Conservation (phyloP, 306 rosid species). For the Trifolium subterraneum region DNA sequence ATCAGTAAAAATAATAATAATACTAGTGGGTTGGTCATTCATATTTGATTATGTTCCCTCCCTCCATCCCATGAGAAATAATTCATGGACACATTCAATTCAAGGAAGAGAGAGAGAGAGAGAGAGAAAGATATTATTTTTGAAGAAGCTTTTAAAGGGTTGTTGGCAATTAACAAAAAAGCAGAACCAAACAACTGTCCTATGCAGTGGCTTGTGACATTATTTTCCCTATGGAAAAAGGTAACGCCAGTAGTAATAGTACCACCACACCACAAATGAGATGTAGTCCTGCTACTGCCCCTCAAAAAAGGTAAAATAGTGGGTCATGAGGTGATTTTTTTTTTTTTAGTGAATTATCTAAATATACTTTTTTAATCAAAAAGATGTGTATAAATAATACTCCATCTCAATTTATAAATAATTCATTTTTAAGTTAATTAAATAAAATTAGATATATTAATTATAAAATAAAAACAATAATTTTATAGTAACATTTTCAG, state of each 20-base stretch:
- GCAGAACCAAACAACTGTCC: slow-evolving; percentile 51
- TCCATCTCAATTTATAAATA: no score
- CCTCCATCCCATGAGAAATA: not conserved
- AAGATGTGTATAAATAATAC: no score
- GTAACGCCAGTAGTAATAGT: slow-evolving; percentile 44
- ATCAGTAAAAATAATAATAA: not conserved
- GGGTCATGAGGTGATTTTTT: slow-evolving; percentile 32
- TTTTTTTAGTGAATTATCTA: not conserved
- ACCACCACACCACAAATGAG: slow-evolving; percentile 26
- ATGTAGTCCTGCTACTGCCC: slow-evolving; percentile 14
- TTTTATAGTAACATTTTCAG: no score
- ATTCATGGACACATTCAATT: slow-evolving; percentile 16
- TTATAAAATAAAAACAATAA: no score
- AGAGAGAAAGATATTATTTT: not conserved
- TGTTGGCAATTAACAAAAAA: slow-evolving; percentile 49
- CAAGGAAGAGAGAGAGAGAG: slow-evolving; percentile 37
- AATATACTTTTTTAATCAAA: no score
- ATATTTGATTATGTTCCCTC: slow-evolving; percentile 19
- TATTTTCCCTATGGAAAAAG: slow-evolving; percentile 67
- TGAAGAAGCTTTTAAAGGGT: slow-evolving; percentile 35
- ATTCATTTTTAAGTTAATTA: no score
- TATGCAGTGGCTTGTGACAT: slow-evolving; percentile 58
- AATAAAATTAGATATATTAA: no score
- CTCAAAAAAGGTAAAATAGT: slow-evolving; percentile 48
- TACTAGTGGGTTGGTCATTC: not conserved